phyloP scores from a whole-genome alignment of 2,329 filamentous ascomycete genomes.

The Lizonia empirigonia region DNA sequence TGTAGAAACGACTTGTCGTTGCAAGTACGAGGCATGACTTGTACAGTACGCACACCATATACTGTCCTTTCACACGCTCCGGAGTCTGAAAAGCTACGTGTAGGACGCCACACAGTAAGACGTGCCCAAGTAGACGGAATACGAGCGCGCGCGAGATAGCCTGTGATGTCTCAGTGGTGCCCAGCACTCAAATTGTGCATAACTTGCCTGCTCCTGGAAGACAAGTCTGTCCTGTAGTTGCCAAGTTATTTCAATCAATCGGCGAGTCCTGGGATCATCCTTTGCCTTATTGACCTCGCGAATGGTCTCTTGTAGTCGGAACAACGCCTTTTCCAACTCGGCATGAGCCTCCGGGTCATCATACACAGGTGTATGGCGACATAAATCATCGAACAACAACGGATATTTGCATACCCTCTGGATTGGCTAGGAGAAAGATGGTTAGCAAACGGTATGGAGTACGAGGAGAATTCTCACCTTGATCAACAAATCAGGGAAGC shows the following conservation, averaged over 20 bases:
- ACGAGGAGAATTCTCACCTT: slow-evolving; percentile 64
- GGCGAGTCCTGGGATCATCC: slow-evolving; percentile 72
- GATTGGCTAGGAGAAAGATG: slow-evolving; percentile 68
- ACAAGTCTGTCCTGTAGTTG: slow-evolving; percentile 79
- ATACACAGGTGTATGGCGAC: slow-evolving; percentile 79
- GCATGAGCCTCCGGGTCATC: slow-evolving; percentile 86
- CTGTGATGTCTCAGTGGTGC: slow-evolving; percentile 18
- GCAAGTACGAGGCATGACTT: slow-evolving; percentile 79
- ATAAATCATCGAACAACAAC: slow-evolving; percentile 80
- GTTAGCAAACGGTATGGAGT: background rate
- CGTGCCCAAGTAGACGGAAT: slow-evolving; percentile 80
- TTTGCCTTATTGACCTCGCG: slow-evolving; percentile 84
- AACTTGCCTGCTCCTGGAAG: slow-evolving; percentile 71
- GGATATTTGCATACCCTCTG: slow-evolving; percentile 93
- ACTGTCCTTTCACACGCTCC: slow-evolving; percentile 72
- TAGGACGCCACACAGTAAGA: slow-evolving; percentile 80
- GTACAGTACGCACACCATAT: slow-evolving; percentile 87
- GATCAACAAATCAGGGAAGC: slow-evolving; percentile 83
- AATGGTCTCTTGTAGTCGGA: slow-evolving; percentile 74
- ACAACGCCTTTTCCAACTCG: slow-evolving; percentile 75
- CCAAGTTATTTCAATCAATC: slow-evolving; percentile 80
- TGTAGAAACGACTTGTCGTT: slow-evolving; percentile 65
- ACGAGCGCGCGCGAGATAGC: slow-evolving; percentile 47
- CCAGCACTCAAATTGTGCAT: background rate
- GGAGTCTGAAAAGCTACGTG: slow-evolving; percentile 81